Conservation (phyloP, 768 basidiomycete genomes). For the Collybia sordida region DNA sequence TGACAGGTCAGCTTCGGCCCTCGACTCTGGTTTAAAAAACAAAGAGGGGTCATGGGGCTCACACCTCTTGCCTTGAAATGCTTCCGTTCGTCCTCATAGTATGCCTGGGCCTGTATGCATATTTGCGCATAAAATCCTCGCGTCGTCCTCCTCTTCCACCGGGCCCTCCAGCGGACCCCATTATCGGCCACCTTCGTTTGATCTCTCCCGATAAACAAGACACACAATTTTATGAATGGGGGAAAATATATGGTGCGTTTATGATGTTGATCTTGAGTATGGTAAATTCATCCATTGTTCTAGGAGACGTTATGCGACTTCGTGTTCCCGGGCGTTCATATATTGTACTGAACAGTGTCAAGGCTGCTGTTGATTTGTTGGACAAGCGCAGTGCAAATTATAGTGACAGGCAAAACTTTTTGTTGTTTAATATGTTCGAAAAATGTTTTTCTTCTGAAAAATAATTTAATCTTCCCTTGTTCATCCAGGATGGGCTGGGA, state of each 20-base stretch:
- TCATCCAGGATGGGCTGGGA: conserved; percentile 17
- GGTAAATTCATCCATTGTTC: not conserved
- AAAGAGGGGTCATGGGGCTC: too few species aligned
- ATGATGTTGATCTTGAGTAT: too few species aligned
- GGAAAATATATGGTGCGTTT: not conserved
- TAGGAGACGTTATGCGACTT: not conserved
- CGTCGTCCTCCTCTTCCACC: conserved; percentile 6
- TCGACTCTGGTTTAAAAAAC: too few species aligned
- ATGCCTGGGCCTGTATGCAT: too few species aligned
- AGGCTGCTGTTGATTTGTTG: conserved; percentile 13
- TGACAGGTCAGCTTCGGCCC: too few species aligned
- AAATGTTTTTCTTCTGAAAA: not conserved
- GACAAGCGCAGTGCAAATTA: conserved; percentile 17
- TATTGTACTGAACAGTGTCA: conserved; percentile 11
- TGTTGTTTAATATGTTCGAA: conserved; percentile 12
- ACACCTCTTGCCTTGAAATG: too few species aligned
- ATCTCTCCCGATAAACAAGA: not conserved
- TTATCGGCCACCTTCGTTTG: conserved; percentile 3
- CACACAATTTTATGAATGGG: not conserved
- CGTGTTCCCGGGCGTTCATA: conserved; percentile 3
- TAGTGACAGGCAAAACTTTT: conserved; percentile 12
- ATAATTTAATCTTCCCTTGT: too few species aligned
- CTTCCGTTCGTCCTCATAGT: too few species aligned
- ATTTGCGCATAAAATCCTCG: too few species aligned
- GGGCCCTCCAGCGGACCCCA: too few species aligned